A percentile compares a stretch with the other conserved stretches of the same genome.
Conservation (phyloP, 2,329 filamentous ascomycete genomes). For the Neopestalotiopsis sp. region DNA sequence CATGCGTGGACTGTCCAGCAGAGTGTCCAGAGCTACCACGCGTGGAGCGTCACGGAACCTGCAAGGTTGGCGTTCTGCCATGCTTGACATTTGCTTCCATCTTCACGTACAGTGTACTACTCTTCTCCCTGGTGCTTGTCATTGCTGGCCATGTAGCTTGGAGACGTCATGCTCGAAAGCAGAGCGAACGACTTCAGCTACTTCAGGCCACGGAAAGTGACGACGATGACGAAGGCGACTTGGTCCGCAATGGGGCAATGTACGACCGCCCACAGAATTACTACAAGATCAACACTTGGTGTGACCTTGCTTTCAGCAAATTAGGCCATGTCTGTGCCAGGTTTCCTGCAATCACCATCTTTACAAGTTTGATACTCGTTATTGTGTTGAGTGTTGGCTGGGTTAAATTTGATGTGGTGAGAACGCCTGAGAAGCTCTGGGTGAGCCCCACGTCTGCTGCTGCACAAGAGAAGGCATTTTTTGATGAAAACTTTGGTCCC, state of each 20-base stretch:
- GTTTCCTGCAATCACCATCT: conserved; percentile 85
- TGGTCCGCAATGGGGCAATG: conserved; percentile 77
- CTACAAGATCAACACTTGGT: conserved; percentile 84
- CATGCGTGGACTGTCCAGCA: conserved; percentile 89
- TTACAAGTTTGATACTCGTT: conserved; percentile 75
- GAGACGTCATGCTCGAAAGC: conserved; percentile 72
- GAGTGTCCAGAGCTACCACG: conserved; percentile 84
- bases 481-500: conserved; percentile 90
- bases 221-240: conserved; percentile 91
- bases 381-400: conserved; percentile 83
- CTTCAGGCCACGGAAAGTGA: conserved; percentile 85
- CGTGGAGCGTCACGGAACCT: conserved; percentile 72
- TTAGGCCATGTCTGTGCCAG: conserved; percentile 81
- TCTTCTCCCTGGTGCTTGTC: conserved; percentile 69
- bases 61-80: conserved; percentile 84
- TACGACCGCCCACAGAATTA: conserved; percentile 78
- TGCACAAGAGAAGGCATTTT: conserved; percentile 91
- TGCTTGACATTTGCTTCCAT: conserved; percentile 94
- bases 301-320: conserved; percentile 79
- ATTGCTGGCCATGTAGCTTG: conserved; percentile 78
- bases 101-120: conserved; percentile 78
- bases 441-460: conserved; percentile 93
- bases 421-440: conserved; percentile 89
- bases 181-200: conserved; percentile 82
- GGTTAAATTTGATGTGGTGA: conserved; percentile 88